These are phyloP conservation scores for Acacia concinna DNA, from an alignment of 331 rosid species.

Conservation along the genomic window DNA sequence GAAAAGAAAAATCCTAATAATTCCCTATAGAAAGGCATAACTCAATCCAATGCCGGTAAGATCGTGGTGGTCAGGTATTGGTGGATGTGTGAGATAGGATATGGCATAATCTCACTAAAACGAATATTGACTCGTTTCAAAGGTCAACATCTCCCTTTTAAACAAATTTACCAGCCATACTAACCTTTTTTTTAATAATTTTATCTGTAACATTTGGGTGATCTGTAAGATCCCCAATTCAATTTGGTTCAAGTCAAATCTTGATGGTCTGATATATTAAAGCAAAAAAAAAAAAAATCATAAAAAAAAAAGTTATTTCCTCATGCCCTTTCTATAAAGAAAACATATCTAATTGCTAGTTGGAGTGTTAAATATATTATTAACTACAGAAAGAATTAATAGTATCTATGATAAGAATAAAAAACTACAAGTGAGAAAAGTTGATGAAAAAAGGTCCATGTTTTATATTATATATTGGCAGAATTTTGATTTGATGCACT, in stretches of 20 bases:
- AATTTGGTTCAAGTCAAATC: neutral
- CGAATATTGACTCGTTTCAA: neutral
- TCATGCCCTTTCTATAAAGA: neutral
- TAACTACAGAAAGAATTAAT: neutral
- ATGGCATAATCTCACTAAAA: neutral
- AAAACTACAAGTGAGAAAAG: neutral
- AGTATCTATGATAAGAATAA: too few relatives aligned
- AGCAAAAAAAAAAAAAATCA: neutral
- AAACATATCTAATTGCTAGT: neutral
- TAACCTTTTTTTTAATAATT: neutral
- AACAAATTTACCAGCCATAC: constrained; percentile 17
- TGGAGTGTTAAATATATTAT: too few relatives aligned
- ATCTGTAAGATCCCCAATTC: neutral
- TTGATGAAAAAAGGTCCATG: neutral
- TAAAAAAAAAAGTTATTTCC: neutral
- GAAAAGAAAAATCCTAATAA: neutral
- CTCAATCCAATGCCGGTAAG: neutral
- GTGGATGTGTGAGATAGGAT: neutral
- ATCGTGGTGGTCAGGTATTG: neutral
- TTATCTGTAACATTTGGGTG: neutral
- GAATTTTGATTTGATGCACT: too few relatives aligned
- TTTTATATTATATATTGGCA: neutral
- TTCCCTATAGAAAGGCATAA: neutral
- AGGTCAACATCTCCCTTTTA: neutral
- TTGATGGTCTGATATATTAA: neutral